Base-by-base conservation (phyloP, 306 rosid genomes). In the Corylus americana region DNA sequence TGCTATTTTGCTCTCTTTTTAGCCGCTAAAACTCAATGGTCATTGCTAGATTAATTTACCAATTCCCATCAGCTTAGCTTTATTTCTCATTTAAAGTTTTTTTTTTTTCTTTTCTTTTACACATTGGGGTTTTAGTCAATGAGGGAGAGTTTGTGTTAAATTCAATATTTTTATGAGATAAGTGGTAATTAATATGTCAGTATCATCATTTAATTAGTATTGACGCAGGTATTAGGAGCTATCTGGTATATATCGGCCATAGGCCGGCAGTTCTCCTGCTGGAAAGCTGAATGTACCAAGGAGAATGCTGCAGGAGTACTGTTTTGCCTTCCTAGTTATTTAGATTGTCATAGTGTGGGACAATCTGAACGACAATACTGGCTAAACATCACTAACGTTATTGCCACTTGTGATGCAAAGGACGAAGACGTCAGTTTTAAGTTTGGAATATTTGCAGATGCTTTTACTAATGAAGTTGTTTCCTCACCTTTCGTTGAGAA, bases 391-490 rank as follows among this genome's bases (percentile, higher is more conserved):
- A 92, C 98, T 22, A 54, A 0, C 2, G 89, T 87, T 13, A 51
- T 88, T 61, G 4, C 18, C 13, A 83, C 48, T 29, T 95, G 98
- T 47, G 86, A 91, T 73, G 85, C 88, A 2, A 86, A 77, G 80
- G 80, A 64, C 45, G 51, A 84, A 49, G 61, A 83, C 42, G 74
- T 81, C 73, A 81, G 79, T n/a, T 91, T 90, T 72, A 85, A 81
- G 79, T 92, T 91, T 69, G 98, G 98, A 50, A 91, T 94, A 85
- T 92, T 92, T 75, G 88, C 90, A 14, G 95, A 84, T 82, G 97
- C 97, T 71, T 90, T 92, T 77, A 62, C 73, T 7, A 85, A 85
- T 64, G 95, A 85, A 4, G 98, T 92, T 72, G 90, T 89, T 81
- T 74, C 80, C 74, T 67, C 94, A 4, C 78, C 13, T 8, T 92